Conservation (phyloP, 306 rosid species). For the Aeschynomene evenia region DNA sequence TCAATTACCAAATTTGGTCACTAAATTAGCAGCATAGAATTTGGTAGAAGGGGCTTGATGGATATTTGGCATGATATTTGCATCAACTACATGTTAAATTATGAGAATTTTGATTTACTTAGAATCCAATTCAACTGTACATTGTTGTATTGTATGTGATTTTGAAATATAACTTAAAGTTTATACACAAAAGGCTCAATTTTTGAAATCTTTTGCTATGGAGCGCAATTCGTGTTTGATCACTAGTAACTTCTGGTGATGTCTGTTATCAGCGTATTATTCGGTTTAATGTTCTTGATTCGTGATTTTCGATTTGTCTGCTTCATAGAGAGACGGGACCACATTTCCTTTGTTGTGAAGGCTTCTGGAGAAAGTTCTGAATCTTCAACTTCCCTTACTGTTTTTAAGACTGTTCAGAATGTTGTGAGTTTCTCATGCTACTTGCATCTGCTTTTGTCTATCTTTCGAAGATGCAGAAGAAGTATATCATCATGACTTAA, state of each 20-base stretch:
- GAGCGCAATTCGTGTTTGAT: slow-evolving; percentile 11
- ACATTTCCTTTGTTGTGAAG: slow-evolving; percentile 47
- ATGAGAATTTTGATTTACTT: not conserved
- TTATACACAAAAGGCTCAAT: not conserved
- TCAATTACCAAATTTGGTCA: not conserved
- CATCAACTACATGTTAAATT: not conserved
- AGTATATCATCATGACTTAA: not conserved
- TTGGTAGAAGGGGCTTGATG: not conserved
- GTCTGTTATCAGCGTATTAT: not conserved
- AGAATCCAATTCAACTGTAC: not conserved
- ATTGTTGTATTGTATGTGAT: not conserved
- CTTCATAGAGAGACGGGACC: slow-evolving; percentile 47
- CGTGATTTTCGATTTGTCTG: slow-evolving; percentile 1
- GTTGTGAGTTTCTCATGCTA: slow-evolving; percentile 50
- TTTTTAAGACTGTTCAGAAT: slow-evolving; percentile 70
- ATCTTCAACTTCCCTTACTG: slow-evolving; percentile 67
- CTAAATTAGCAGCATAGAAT: not conserved
- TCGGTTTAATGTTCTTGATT: not conserved
- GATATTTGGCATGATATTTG: not conserved
- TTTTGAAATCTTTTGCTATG: slow-evolving; percentile 10
- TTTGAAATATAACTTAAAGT: not conserved
- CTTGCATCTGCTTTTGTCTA: slow-evolving; percentile 9
- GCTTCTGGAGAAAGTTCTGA: slow-evolving; percentile 72
- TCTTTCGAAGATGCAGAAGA: not conserved
- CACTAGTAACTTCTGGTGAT: slow-evolving; percentile 11